Conservation (phyloP, 805 yeast species). For the Kazachstania psychrophila region DNA sequence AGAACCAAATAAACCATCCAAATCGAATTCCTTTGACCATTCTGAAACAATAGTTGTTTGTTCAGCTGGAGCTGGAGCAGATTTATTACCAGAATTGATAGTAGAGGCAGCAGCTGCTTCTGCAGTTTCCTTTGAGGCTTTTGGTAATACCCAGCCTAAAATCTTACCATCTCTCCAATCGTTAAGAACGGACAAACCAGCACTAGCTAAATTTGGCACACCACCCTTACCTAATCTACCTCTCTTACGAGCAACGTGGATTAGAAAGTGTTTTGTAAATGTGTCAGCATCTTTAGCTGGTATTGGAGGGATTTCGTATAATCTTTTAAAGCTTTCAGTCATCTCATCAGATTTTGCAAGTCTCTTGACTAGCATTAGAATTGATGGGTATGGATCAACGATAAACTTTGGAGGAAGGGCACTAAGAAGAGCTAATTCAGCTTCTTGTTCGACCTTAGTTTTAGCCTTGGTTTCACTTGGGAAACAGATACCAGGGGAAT, state of each 20-base stretch:
- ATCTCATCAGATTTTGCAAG: constrained; percentile 63
- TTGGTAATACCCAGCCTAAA: constrained; percentile 82
- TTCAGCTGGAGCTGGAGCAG: constrained; percentile 38
- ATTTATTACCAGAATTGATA: constrained; percentile 28
- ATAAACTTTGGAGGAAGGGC: constrained; percentile 85
- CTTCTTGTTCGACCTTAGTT: constrained; percentile 58
- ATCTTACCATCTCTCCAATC: constrained; percentile 98
- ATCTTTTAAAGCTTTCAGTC: constrained; percentile 64
- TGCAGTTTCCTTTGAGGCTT: constrained; percentile 35
- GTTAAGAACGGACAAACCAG: constrained; percentile 71
- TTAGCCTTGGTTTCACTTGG: constrained; percentile 54
- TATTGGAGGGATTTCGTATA: constrained; percentile 74
- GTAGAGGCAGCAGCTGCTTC: constrained; percentile 27
- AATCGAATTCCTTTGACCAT: constrained; percentile 92
- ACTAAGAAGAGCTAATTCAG: constrained; percentile 79
- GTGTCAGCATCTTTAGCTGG: constrained; percentile 65
- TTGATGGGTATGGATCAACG: constrained; percentile 75
- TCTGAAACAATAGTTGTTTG: constrained; percentile 73
- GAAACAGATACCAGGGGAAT: constrained; percentile 96
- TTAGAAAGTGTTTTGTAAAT: constrained; percentile 75
- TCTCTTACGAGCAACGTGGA: constrained; percentile 84
- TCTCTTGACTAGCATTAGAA: constrained; percentile 65
- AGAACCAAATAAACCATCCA: constrained; percentile 63
- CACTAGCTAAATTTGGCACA: constrained; percentile 77
- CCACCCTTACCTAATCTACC: constrained; percentile 94